phyloP scores from a whole-genome alignment of 805 yeast species.

The Spathaspora sp. region DNA sequence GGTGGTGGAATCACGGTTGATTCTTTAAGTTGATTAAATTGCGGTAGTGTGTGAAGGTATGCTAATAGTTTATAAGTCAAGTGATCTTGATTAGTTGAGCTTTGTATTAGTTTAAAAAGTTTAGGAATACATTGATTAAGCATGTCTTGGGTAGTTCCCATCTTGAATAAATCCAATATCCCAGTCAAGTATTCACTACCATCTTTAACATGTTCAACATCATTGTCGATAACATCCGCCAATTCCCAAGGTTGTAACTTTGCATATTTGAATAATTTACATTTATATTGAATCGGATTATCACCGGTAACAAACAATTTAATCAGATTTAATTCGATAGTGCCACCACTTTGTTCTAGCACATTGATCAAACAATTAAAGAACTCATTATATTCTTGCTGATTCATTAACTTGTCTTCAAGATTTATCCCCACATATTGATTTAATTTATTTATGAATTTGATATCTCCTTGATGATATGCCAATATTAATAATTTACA shows the following conservation, averaged over 20 bases:
- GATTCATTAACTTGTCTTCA: not conserved
- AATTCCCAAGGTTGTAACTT: not conserved
- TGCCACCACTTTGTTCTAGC: constrained; percentile 8
- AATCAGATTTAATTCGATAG: constrained; percentile 15
- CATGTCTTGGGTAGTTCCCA: not conserved
- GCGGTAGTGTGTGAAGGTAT: not conserved
- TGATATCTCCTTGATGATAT: not conserved
- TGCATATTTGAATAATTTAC: not conserved
- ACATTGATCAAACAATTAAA: constrained; percentile 10
- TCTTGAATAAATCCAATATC: not conserved
- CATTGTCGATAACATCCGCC: not conserved
- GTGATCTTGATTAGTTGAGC: not conserved
- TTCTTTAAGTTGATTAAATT: not conserved
- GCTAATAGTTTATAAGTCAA: constrained; percentile 1
- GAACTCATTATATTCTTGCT: constrained; percentile 10
- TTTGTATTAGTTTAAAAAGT: not conserved
- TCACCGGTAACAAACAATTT: constrained; percentile 8
- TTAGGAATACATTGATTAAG: constrained; percentile 3
- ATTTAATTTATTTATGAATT: not conserved
- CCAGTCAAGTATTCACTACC: not conserved
- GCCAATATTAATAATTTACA: not conserved
- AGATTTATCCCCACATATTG: not conserved
- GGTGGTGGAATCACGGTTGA: constrained; percentile 35
- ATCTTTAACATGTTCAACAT: not conserved
- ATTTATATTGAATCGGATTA: not conserved